Conservation (phyloP, 257 asterid genomes). For the Buddleja alternifolia region DNA sequence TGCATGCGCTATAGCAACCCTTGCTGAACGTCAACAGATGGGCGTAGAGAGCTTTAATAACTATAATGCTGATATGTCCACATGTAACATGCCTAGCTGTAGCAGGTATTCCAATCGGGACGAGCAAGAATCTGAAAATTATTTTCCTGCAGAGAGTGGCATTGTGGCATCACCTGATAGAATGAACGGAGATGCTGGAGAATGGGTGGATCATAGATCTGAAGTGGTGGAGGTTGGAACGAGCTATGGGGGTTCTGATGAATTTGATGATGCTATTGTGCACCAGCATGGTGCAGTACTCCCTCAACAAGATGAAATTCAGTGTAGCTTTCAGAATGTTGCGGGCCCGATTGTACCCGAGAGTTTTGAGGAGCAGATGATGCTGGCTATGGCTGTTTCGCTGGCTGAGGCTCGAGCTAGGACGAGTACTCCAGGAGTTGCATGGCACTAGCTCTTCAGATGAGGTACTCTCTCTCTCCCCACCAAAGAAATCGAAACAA, state of each 20-base stretch:
- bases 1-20: constrained; percentile 91
- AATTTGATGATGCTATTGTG: constrained; percentile 38
- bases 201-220: constrained; percentile 50
- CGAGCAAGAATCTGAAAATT: constrained; percentile 50
- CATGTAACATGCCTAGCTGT: constrained; percentile 40
- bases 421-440: constrained; percentile 65
- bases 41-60: constrained; percentile 59
- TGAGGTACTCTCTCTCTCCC: constrained; percentile 26
- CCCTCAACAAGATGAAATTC: constrained; percentile 51
- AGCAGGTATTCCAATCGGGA: constrained; percentile 48
- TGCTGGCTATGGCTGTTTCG: constrained; percentile 92
- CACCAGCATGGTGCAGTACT: constrained; percentile 17
- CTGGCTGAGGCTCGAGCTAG: constrained; percentile 84
- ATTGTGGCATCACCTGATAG: constrained; percentile 41
- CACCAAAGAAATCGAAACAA: too few relatives aligned
- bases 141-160: constrained; percentile 46
- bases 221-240: constrained; percentile 64
- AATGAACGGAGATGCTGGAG: constrained; percentile 42
- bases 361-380: constrained; percentile 93
- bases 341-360: constrained; percentile 65
- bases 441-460: constrained; percentile 59
- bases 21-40: constrained; percentile 84
- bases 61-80: constrained; percentile 42
- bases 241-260: constrained; percentile 67
- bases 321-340: constrained; percentile 41